Percentiles rank a stretch among this genome's conserved stretches.
These are phyloP conservation scores for Fusarium paranaense DNA, from an alignment of 2,329 filamentous ascomycete genomes.

Conservation along the genomic window DNA sequence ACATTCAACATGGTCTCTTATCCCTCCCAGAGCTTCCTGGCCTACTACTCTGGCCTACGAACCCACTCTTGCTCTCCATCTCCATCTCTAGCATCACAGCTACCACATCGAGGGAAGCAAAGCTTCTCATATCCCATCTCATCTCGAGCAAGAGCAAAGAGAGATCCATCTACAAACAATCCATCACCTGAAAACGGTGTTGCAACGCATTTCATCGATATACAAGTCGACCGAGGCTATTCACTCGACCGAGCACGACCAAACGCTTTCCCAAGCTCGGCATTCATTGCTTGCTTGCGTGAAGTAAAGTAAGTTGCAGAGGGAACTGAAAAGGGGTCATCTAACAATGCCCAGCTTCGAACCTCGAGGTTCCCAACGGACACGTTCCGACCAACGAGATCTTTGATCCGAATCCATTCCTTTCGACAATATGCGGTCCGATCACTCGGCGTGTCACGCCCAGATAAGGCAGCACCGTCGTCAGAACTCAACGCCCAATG, in stretches of 20 bases:
- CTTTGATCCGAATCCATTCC: constrained; percentile 72
- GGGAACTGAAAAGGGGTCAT: not conserved
- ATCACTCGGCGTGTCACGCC: constrained; percentile 78
- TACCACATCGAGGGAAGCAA: constrained; percentile 28
- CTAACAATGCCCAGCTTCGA: constrained; percentile 52
- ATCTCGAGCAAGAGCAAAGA: constrained; percentile 5
- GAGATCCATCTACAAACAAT: not conserved
- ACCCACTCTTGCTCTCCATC: constrained; percentile 41
- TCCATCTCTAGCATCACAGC: constrained; percentile 34
- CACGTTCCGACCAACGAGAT: constrained; percentile 64
- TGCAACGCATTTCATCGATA: constrained; percentile 30
- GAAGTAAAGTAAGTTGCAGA: constrained; percentile 66
- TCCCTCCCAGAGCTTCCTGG: constrained; percentile 25
- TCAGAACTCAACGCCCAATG: constrained; percentile 86
- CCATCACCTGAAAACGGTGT: constrained; percentile 48
- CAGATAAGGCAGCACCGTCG: constrained; percentile 73
- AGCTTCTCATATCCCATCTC: constrained; percentile 19
- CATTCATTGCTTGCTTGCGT: constrained; percentile 86
- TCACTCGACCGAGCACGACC: constrained; percentile 61
- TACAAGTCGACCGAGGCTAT: constrained; percentile 50
- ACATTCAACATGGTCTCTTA: constrained; percentile 41
- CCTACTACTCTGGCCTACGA: constrained; percentile 25
- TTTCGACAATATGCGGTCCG: constrained; percentile 82
- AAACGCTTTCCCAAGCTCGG: constrained; percentile 69
- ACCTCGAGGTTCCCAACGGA: constrained; percentile 62